Evolutionary conservation across 2,329 filamentous ascomycete genomes (phyloP).

Genomic region (Paraphoma sp.): DNA sequence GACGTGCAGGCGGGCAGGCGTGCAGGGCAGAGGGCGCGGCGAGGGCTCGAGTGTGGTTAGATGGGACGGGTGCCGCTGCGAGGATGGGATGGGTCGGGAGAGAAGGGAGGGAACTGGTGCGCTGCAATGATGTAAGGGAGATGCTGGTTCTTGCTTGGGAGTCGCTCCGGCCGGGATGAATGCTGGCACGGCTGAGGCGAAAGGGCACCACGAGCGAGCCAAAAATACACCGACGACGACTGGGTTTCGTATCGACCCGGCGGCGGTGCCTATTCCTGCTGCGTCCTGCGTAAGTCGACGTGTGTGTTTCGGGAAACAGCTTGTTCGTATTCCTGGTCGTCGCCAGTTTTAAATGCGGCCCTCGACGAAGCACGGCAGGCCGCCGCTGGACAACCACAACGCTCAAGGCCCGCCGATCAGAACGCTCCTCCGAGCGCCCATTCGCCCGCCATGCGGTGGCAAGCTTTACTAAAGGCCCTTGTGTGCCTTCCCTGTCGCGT

Average conservation of each 20-base stretch:
- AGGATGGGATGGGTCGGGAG: neutral
- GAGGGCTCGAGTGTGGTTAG: too few relatives aligned
- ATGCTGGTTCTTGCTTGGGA: neutral
- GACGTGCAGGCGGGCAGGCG: neutral
- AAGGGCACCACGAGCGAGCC: conserved; percentile 2
- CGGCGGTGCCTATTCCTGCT: neutral
- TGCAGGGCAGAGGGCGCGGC: too few relatives aligned
- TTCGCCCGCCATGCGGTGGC: conserved; percentile 4
- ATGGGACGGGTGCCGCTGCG: too few relatives aligned
- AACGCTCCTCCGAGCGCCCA: neutral
- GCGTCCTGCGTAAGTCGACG: neutral
- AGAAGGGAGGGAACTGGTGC: neutral
- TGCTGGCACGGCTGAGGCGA: neutral
- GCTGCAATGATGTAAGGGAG: conserved; percentile 5
- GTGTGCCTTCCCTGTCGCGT: neutral
- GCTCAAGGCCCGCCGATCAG: neutral
- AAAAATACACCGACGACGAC: conserved; percentile 2
- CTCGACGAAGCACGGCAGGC: neutral
- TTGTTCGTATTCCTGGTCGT: neutral
- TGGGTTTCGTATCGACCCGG: too few relatives aligned
- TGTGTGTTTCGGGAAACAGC: neutral
- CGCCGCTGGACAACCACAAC: neutral
- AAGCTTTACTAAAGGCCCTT: neutral
- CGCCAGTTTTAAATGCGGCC: neutral
- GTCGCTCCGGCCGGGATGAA: neutral